phyloP scores from a whole-genome alignment of 805 yeast genomes.

The Ogataea methylovora region DNA sequence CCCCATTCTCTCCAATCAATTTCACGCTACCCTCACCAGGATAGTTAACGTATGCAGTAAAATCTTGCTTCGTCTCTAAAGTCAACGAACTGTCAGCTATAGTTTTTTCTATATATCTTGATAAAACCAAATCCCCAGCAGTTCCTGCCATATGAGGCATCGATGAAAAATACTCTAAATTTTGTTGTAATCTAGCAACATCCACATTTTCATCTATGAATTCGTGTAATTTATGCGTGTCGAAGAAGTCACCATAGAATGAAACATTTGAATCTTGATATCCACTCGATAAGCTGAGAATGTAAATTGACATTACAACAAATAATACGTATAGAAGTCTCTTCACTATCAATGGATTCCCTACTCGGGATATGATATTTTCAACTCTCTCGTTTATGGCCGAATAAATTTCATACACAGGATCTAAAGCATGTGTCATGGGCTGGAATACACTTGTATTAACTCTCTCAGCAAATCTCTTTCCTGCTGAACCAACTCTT shows the following conservation, averaged over 20 bases:
- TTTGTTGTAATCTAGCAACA: conserved; percentile 49
- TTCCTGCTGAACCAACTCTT: conserved; percentile 32
- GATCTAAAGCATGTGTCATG: conserved; percentile 38
- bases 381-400: conserved; percentile 44
- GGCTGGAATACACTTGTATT: conserved; percentile 33
- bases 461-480: conserved; percentile 28
- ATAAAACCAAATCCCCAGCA: conserved; percentile 70
- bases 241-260: conserved; percentile 54
- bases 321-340: conserved; percentile 65
- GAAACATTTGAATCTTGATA: conserved; percentile 33
- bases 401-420: conserved; percentile 41
- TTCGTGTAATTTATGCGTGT: conserved; percentile 42
- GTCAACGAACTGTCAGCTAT: conserved; percentile 52
- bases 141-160: conserved; percentile 90
- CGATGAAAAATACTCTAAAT: conserved; percentile 63
- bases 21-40: conserved; percentile 36
- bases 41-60: conserved; percentile 56
- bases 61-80: conserved; percentile 39
- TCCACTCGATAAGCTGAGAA: conserved; percentile 50
- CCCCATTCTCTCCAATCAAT: conserved; percentile 13
- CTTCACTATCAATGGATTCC: conserved; percentile 80
- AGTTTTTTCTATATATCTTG: conserved; percentile 54
- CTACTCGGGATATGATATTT: conserved; percentile 50
- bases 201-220: conserved; percentile 48
- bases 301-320: conserved; percentile 50